Percentiles rank a stretch among this genome's conserved stretches.
These are phyloP conservation scores for Zygosaccharomyces siamensis DNA, from an alignment of 805 yeast genomes.

Conservation along the genomic window DNA sequence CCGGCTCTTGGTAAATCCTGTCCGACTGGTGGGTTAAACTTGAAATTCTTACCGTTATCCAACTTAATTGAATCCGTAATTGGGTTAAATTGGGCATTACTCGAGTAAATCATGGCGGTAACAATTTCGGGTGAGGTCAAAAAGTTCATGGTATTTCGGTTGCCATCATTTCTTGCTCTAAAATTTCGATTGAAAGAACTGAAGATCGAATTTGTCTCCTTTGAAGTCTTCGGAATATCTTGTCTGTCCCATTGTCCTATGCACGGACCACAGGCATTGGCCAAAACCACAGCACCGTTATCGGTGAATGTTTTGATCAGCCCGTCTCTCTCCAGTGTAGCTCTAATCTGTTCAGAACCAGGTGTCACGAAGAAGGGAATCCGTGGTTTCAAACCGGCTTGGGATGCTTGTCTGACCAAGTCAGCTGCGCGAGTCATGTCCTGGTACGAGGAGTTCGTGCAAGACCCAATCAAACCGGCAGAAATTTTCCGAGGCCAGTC, in stretches of 20 bases:
- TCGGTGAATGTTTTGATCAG: slow-evolving; percentile 72
- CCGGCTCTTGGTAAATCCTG: slow-evolving; percentile 79
- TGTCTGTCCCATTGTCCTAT: slow-evolving; percentile 99
- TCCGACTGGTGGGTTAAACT: slow-evolving; percentile 75
- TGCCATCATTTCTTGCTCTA: slow-evolving; percentile 97
- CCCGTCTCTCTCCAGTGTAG: slow-evolving; percentile 95
- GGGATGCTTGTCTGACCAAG: slow-evolving; percentile 78
- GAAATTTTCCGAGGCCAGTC: slow-evolving; percentile 83
- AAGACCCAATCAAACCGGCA: slow-evolving; percentile 96
- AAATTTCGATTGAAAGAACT: slow-evolving; percentile 97
- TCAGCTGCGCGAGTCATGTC: slow-evolving; percentile 97
- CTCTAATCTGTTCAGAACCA: slow-evolving; percentile 97
- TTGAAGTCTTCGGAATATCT: slow-evolving; percentile 60
- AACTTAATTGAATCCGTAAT: slow-evolving; percentile 74
- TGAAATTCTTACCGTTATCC: slow-evolving; percentile 66
- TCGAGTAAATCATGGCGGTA: slow-evolving; percentile 94
- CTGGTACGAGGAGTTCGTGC: slow-evolving; percentile 97
- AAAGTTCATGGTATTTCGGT: slow-evolving; percentile 95
- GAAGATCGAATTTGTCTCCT: slow-evolving; percentile 80
- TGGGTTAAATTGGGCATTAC: slow-evolving; percentile 90
- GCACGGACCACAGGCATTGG: slow-evolving; percentile 99
- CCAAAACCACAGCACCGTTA: slow-evolving; percentile 87
- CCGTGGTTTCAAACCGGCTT: slow-evolving; percentile 84
- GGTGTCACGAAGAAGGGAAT: slow-evolving; percentile 93
- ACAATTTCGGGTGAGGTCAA: slow-evolving; percentile 98